Conservation (phyloP, 129 eudicot genomes). For the Rutidosis leptorrhynchoides region DNA sequence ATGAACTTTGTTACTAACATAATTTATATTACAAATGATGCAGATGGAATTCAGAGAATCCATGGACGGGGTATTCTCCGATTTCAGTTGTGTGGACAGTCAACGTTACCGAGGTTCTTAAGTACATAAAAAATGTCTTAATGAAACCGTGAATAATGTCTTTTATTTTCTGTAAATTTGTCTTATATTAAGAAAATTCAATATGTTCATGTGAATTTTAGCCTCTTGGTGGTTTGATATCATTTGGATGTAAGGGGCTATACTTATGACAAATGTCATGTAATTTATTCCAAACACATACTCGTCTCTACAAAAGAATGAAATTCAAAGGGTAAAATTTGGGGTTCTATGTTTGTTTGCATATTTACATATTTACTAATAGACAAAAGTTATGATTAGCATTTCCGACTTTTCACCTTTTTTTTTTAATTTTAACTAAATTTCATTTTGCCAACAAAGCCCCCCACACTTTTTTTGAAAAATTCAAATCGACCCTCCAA, state of each 20-base stretch:
- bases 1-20: neutral
- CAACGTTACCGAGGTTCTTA: constrained; percentile 57
- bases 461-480: too few relatives aligned
- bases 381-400: too few relatives aligned
- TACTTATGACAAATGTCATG: neutral
- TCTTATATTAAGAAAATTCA: too few relatives aligned
- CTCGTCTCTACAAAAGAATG: too few relatives aligned
- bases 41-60: constrained; percentile 94
- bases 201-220: neutral
- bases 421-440: too few relatives aligned
- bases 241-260: neutral
- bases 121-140: constrained; percentile 48
- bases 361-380: too few relatives aligned
- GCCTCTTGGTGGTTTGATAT: neutral
- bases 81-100: constrained; percentile 94
- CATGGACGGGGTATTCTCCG: constrained; percentile 79
- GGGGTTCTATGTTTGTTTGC: too few relatives aligned
- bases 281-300: neutral
- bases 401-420: too few relatives aligned
- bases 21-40: too few relatives aligned
- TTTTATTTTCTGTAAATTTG: constrained; percentile 1
- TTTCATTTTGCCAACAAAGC: too few relatives aligned
- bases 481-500: too few relatives aligned
- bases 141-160: constrained; percentile 50
- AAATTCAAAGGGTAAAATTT: too few relatives aligned